Conservation (phyloP, 345 rosid genomes). For the Populus tremula region DNA sequence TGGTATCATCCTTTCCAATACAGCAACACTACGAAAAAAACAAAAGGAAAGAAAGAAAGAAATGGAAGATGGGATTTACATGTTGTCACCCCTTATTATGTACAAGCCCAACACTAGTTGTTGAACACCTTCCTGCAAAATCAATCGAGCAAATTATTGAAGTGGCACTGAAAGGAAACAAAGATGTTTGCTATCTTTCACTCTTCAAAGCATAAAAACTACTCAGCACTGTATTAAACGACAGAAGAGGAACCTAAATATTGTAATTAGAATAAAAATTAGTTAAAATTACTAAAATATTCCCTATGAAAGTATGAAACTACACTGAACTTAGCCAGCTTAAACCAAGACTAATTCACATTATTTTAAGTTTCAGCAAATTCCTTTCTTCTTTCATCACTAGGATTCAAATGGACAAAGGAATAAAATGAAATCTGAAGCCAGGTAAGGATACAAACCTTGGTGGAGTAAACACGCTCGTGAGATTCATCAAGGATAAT, state of each 20-base stretch:
- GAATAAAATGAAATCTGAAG: background rate
- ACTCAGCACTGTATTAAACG: background rate
- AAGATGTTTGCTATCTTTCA: background rate
- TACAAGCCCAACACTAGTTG: conserved; percentile 88
- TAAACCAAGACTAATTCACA: background rate
- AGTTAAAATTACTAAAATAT: background rate
- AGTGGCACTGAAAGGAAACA: background rate
- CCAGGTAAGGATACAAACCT: conserved; percentile 38
- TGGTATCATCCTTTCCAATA: background rate
- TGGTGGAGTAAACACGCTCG: conserved; percentile 83
- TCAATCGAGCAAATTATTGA: background rate
- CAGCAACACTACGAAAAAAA: background rate
- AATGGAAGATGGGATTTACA: conserved; percentile 39
- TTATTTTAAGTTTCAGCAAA: background rate
- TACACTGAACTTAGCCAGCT: background rate
- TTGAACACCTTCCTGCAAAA: conserved; percentile 87
- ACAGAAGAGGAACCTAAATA: too few relatives aligned
- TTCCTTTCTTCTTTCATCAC: background rate
- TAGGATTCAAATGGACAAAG: background rate
- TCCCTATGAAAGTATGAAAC: background rate
- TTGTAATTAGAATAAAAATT: background rate
- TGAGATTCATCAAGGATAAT: conserved; percentile 89
- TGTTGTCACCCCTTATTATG: conserved; percentile 98
- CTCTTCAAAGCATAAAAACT: background rate
- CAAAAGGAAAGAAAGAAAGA: background rate